These are phyloP conservation scores for Yarrowia sp. DNA, from an alignment of 805 yeast species.

Conservation along the genomic window DNA sequence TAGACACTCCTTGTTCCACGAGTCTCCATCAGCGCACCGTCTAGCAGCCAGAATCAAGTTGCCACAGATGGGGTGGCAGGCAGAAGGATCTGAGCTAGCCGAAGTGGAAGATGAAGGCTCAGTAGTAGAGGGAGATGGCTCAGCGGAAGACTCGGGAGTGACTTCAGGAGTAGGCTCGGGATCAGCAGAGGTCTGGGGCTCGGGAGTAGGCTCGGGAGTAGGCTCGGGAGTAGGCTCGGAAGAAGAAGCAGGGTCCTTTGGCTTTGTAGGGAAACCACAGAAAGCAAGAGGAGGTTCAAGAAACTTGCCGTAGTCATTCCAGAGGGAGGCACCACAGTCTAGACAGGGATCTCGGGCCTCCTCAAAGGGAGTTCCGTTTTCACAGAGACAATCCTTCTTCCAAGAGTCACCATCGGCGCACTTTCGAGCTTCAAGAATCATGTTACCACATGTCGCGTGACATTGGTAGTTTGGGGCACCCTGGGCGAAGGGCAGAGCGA, in stretches of 20 bases:
- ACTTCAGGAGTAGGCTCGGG: neutral
- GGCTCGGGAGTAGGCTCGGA: neutral
- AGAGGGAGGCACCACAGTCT: conserved; percentile 5
- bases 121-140: neutral
- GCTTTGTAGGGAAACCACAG: conserved; percentile 22
- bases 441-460: conserved; percentile 19
- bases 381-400: conserved; percentile 2
- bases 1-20: neutral
- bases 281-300: conserved; percentile 13
- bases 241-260: neutral
- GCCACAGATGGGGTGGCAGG: neutral
- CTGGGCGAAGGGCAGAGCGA: neutral
- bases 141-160: neutral
- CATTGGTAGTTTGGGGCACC: neutral
- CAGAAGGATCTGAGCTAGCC: neutral
- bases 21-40: neutral
- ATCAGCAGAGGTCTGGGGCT: neutral
- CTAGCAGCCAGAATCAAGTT: neutral
- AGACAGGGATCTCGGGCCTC: neutral
- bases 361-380: neutral
- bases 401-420: conserved; percentile 6
- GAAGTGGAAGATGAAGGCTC: neutral
- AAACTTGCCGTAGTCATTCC: conserved; percentile 19
- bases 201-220: neutral
- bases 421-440: conserved; percentile 11